Percentiles rank a stretch among this genome's conserved stretches.
Conservation (phyloP, 2,329 filamentous ascomycete genomes). For the Trichophyton simii region DNA sequence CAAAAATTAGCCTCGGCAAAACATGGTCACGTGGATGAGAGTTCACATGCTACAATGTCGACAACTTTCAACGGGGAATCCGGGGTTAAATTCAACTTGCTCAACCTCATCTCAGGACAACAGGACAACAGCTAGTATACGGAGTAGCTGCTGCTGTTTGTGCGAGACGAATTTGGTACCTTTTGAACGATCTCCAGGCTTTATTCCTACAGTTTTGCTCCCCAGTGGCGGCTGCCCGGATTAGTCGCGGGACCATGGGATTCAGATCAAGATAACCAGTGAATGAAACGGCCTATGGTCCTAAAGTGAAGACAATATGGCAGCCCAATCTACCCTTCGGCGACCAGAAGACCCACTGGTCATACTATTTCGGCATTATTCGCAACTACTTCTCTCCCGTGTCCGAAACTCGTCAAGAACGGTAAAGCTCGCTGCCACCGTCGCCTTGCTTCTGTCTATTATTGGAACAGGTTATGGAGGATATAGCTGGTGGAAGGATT, state of each 20-base stretch:
- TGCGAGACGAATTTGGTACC: background rate
- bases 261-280: background rate
- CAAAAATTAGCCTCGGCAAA: background rate
- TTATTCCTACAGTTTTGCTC: too few species aligned
- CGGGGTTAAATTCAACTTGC: background rate
- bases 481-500: slow-evolving; percentile 62
- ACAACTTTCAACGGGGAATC: background rate
- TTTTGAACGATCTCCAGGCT: background rate
- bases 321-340: slow-evolving; percentile 73
- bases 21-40: background rate
- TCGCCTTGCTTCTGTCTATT: slow-evolving; percentile 65
- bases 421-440: slow-evolving; percentile 60
- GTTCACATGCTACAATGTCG: background rate
- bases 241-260: background rate
- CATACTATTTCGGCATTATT: slow-evolving; percentile 44
- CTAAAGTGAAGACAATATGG: slow-evolving; percentile 44
- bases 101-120: background rate
- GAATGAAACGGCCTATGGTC: background rate
- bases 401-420: slow-evolving; percentile 55
- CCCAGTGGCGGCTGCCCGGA: background rate
- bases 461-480: slow-evolving; percentile 66
- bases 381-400: slow-evolving; percentile 36
- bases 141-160: background rate
- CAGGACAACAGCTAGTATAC: background rate
- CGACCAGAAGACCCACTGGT: slow-evolving; percentile 52